phyloP scores from a whole-genome alignment of 306 rosid species.

The Benincasa hispida region DNA sequence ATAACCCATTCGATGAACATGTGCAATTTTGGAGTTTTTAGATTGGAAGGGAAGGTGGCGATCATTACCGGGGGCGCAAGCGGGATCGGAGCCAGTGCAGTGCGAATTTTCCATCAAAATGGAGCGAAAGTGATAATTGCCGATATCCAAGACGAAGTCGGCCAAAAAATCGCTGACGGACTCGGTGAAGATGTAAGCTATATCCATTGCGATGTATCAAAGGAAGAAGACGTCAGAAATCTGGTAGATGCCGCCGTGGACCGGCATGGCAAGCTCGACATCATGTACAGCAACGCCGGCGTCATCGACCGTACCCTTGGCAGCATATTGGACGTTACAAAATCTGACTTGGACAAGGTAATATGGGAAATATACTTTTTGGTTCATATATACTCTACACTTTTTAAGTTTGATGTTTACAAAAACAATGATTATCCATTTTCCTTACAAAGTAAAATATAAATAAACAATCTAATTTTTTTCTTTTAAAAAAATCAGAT shows the following conservation, averaged over 20 bases:
- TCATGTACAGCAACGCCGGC: slow-evolving; percentile 30
- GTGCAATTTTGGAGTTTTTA: neutral
- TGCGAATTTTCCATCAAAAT: slow-evolving; percentile 14
- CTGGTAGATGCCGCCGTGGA: slow-evolving; percentile 15
- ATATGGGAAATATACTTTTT: no score
- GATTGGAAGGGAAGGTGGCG: slow-evolving; percentile 19
- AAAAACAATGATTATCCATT: no score
- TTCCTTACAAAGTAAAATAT: no score
- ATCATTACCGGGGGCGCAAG: slow-evolving; percentile 30
- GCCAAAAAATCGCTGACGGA: slow-evolving; percentile 12
- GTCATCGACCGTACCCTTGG: slow-evolving; percentile 7
- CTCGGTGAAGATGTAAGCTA: slow-evolving; percentile 16
- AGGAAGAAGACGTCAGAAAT: slow-evolving; percentile 13
- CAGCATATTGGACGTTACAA: slow-evolving; percentile 9
- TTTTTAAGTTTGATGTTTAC: no score
- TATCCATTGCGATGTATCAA: slow-evolving; percentile 18
- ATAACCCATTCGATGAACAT: no score
- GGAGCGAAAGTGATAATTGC: slow-evolving; percentile 23
- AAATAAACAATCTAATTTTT: no score
- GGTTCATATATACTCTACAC: no score
- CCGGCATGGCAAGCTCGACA: slow-evolving; percentile 12
- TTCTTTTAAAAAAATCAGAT: no score
- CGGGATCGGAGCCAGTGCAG: slow-evolving; percentile 26
- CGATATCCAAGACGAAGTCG: slow-evolving; percentile 23
- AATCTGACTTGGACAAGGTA: slow-evolving; percentile 9